Percentiles rank a stretch among this genome's conserved stretches.
These are phyloP conservation scores for Pichia sp. DNA, from an alignment of 1,139 yeast species.

Conservation along the genomic window DNA sequence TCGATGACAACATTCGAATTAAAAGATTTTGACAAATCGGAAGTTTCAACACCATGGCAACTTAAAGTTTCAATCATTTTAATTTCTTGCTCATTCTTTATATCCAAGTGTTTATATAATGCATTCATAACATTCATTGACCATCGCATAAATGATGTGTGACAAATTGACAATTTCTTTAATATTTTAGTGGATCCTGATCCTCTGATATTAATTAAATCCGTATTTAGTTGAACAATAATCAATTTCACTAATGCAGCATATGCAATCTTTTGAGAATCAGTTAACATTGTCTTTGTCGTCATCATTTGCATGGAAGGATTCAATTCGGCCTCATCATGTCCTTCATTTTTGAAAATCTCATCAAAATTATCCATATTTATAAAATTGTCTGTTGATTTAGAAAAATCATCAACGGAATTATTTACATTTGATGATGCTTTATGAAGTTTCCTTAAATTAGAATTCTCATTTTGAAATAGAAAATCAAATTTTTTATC, in stretches of 20 bases:
- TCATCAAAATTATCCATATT: constrained; percentile 16
- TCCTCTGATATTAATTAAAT: constrained; percentile 56
- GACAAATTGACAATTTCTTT: constrained; percentile 59
- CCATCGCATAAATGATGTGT: constrained; percentile 83
- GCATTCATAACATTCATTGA: constrained; percentile 64
- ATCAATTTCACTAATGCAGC: constrained; percentile 77
- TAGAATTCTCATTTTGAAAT: constrained; percentile 40
- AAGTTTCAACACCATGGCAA: constrained; percentile 71
- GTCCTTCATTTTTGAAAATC: constrained; percentile 30
- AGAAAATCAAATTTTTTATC: constrained; percentile 82
- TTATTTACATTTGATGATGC: constrained; percentile 3
- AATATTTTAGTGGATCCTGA: constrained; percentile 47
- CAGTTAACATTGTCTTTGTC: constrained; percentile 76
- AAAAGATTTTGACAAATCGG: constrained; percentile 49
- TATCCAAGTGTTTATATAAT: constrained; percentile 74
- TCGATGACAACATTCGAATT: constrained; percentile 34
- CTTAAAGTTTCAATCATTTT: constrained; percentile 84
- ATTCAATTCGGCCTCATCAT: constrained; percentile 39
- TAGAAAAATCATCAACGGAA: constrained; percentile 16
- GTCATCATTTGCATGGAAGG: constrained; percentile 65
- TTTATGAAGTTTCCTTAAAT: constrained; percentile 26
- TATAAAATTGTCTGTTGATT: constrained; percentile 13
- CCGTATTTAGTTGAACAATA: constrained; percentile 75
- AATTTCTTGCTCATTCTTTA: constrained; percentile 60
- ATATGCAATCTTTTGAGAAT: constrained; percentile 85